Evolutionary conservation across 768 basidiomycete genomes (phyloP), one percentile per base, ranked within the genome.

Genomic region (Chalciporus chontae): DNA sequence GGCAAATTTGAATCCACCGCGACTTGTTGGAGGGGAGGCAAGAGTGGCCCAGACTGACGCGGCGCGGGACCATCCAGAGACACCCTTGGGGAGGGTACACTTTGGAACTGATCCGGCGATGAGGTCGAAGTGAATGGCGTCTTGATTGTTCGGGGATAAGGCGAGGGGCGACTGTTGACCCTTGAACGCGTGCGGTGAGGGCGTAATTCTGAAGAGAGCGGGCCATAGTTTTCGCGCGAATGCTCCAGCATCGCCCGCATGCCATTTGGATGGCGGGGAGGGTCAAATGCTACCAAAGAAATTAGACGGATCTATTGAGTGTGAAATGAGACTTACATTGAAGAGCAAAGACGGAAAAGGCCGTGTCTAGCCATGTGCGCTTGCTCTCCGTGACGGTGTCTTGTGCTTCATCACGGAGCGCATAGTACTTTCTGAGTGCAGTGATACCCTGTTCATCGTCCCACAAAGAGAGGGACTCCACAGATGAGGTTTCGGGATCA

Each of bases 211-310:
- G 80, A 82, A 0, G 89, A 83, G n/a, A 90, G 77, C 5, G 86
- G 85, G 0, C 81, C 79, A 45, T 79, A 90, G 45, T 72, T 85
- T 65, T 86, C 75, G 31, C 87, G 70, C 1, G 87, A 90, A 44
- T 88, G 80, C 46, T 87, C 78, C 1, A 90, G 71, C 48, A 91
- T 69, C 0, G 86, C 87, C 55, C 79, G 78, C 83, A 90, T 90
- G 8, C 77, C 83, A 5, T 74, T 71, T 4, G 78, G 79, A 55
- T 87, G 74, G 3, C 68, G 65, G 3, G 87, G 88, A 24, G 87
- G 87, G 40, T 83, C 69, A 65, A 90, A 90, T 2, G 85, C 88
- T 89, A 54, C 17, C 49, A 5, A 32, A 36, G 29, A 21, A 19
- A 29, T 56, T 39, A 58, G 29, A 54, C 21, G 13, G 40, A 36